Conservation (phyloP, 805 yeast species). For the Jamesozyma lodderae region DNA sequence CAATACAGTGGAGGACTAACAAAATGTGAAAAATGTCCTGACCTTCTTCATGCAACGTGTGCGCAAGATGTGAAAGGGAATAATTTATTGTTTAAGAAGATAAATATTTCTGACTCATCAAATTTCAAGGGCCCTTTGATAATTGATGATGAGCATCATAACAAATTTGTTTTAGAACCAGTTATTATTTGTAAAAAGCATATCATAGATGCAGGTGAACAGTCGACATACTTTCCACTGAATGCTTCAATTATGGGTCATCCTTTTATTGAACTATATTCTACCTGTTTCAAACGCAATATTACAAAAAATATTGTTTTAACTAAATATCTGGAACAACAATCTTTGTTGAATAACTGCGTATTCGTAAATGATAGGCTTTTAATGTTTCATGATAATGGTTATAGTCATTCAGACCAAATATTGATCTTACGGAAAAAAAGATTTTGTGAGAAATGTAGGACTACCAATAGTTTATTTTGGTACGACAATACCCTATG, state of each 20-base stretch:
- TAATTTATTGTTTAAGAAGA: constrained; percentile 10
- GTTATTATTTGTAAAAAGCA: constrained; percentile 10
- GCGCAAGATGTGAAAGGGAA: constrained; percentile 14
- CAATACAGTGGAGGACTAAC: constrained; percentile 39
- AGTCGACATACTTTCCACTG: constrained; percentile 3
- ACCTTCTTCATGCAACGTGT: constrained; percentile 22
- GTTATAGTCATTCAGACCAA: not conserved
- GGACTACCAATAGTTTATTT: constrained; percentile 7
- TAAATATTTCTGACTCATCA: not conserved
- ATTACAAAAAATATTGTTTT: constrained; percentile 3
- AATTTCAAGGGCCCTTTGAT: not conserved
- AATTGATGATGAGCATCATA: not conserved
- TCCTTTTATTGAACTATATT: constrained; percentile 8
- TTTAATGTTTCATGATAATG: not conserved
- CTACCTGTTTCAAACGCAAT: constrained; percentile 6
- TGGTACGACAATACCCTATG: constrained; percentile 18
- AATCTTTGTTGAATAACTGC: not conserved
- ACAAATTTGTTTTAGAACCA: constrained; percentile 7
- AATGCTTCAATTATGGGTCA: not conserved
- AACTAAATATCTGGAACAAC: constrained; percentile 11
- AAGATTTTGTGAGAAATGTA: constrained; percentile 14
- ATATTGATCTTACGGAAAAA: not conserved
- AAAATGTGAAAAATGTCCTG: constrained; percentile 15
- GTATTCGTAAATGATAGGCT: not conserved
- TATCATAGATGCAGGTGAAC: not conserved